Conservation (phyloP, 1,284 basidiomycete species). For the Ganoderma lingzhi region DNA sequence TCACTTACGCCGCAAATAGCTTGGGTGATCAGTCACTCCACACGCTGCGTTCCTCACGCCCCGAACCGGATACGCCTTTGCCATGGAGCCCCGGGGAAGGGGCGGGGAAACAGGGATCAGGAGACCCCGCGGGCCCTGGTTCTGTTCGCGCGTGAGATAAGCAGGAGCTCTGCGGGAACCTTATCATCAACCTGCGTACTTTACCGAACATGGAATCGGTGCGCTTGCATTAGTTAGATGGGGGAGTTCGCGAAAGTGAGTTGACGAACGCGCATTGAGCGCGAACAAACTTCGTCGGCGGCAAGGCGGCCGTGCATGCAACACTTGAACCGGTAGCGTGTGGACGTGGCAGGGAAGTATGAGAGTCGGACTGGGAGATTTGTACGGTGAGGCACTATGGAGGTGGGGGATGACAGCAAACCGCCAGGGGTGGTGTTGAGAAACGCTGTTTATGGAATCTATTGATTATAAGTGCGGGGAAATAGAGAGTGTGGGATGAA, state of each 20-base stretch:
- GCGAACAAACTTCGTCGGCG: background rate
- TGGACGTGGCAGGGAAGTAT: background rate
- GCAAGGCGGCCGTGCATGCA: background rate
- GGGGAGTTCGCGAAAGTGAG: background rate
- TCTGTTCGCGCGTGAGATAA: conserved; percentile 1
- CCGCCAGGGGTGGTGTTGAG: background rate
- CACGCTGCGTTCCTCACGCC: background rate
- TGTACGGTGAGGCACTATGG: background rate
- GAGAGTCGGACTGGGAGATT: background rate
- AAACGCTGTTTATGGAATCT: background rate
- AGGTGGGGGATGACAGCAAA: background rate
- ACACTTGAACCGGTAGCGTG: background rate
- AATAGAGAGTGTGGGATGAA: conserved; percentile 2
- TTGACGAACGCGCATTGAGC: background rate
- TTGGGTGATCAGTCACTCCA: background rate
- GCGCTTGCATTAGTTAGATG: conserved; percentile 1
- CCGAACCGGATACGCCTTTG: background rate
- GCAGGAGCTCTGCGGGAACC: background rate
- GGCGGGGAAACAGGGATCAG: background rate
- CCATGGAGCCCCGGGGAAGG: background rate
- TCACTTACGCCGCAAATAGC: conserved; percentile 2
- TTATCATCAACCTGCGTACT: background rate
- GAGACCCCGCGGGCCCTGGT: background rate
- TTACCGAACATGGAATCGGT: background rate
- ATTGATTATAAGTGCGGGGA: conserved; percentile 2